phyloP scores from a whole-genome alignment of 345 rosid genomes.

The Gossypium bickii region DNA sequence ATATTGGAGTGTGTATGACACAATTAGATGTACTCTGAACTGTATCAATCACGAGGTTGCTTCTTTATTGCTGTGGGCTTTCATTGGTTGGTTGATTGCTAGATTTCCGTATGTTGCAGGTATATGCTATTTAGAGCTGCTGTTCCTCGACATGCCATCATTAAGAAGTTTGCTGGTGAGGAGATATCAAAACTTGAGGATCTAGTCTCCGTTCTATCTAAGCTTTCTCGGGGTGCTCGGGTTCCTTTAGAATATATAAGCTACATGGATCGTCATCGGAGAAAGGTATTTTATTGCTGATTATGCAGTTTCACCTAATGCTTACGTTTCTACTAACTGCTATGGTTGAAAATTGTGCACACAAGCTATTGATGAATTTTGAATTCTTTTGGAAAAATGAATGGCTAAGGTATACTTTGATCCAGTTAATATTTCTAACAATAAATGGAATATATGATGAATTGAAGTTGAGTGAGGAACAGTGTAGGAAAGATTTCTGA shows the following conservation, averaged over 20 bases:
- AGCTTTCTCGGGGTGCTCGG: constrained; percentile 72
- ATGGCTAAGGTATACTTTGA: background rate
- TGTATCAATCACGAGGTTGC: background rate
- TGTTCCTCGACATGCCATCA: constrained; percentile 92
- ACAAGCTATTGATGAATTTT: background rate
- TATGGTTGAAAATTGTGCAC: background rate
- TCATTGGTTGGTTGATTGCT: background rate
- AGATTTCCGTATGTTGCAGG: constrained; percentile 38
- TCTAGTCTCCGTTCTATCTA: constrained; percentile 59
- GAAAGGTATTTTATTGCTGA: constrained; percentile 52
- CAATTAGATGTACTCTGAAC: background rate
- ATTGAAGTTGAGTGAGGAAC: background rate
- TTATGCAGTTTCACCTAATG: background rate
- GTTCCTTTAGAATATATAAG: constrained; percentile 89
- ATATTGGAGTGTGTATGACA: background rate
- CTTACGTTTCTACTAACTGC: background rate
- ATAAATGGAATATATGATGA: background rate
- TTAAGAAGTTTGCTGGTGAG: constrained; percentile 81
- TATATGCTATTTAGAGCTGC: constrained; percentile 93
- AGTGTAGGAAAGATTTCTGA: background rate
- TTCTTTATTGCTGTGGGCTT: background rate
- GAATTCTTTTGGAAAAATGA: background rate
- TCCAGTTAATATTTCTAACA: background rate
- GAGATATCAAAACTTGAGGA: constrained; percentile 69
- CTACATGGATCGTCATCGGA: constrained; percentile 82